Evolutionary conservation across 768 basidiomycete species (phyloP).

Genomic region (Auricularia sp.): DNA sequence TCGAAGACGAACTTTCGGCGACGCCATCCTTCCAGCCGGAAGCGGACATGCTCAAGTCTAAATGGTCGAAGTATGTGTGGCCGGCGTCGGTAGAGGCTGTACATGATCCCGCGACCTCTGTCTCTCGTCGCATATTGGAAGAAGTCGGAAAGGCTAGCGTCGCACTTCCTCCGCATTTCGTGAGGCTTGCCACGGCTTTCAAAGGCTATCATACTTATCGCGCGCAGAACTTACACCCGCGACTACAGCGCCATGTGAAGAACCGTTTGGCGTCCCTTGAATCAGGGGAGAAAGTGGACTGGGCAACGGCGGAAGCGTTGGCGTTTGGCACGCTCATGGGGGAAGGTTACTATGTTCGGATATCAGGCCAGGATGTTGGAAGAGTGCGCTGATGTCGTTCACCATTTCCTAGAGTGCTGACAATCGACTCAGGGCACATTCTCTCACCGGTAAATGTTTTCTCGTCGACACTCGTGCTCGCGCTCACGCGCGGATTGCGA

Average conservation of each 20-base stretch:
- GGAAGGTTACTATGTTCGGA: conserved; percentile 73
- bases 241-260: conserved; percentile 71
- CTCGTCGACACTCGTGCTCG: background rate
- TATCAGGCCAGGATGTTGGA: conserved; percentile 90
- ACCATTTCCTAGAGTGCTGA: background rate
- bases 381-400: conserved; percentile 18
- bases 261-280: conserved; percentile 61
- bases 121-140: conserved; percentile 38
- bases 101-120: conserved; percentile 57
- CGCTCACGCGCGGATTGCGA: conserved; percentile 10
- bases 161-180: conserved; percentile 45
- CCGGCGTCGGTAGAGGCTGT: conserved; percentile 47
- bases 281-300: conserved; percentile 65
- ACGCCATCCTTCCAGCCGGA: conserved; percentile 39
- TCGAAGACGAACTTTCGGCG: conserved; percentile 50
- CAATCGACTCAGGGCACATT: conserved; percentile 49
- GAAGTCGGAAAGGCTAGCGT: conserved; percentile 64
- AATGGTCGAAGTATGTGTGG: conserved; percentile 58
- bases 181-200: conserved; percentile 26
- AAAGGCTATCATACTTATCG: background rate
- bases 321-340: conserved; percentile 82
- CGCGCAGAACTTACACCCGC: conserved; percentile 63
- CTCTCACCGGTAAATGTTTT: conserved; percentile 48
- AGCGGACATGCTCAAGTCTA: conserved; percentile 47
- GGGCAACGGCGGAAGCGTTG: conserved; percentile 84